These are phyloP conservation scores for Houttuynia cordata DNA, from an alignment of 164 flowering plant genomes.

Conservation along the genomic window DNA sequence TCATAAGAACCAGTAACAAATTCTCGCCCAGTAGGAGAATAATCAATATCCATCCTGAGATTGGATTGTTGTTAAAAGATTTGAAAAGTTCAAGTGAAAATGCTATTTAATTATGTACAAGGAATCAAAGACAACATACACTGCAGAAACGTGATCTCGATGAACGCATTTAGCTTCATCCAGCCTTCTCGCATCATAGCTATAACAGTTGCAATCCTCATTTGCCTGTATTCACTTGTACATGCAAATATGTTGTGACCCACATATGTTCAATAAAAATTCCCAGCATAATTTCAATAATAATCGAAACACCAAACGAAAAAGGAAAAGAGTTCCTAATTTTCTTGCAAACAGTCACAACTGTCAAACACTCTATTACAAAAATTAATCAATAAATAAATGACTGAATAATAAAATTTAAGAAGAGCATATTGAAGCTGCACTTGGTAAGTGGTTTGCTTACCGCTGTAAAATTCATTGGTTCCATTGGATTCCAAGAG, in stretches of 20 bases:
- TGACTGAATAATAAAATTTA: too few relatives aligned
- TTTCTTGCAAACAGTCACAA: too few relatives aligned
- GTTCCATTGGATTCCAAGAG: slow-evolving; percentile 97
- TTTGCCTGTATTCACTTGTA: slow-evolving; percentile 46
- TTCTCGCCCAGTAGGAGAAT: slow-evolving; percentile 92
- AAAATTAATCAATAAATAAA: not conserved
- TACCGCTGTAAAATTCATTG: slow-evolving; percentile 94
- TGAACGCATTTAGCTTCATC: slow-evolving; percentile 87
- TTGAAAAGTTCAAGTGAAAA: not conserved
- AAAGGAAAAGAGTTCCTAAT: too few relatives aligned
- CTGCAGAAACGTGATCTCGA: slow-evolving; percentile 90
- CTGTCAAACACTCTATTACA: not conserved
- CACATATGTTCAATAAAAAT: not conserved
- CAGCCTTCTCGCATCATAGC: slow-evolving; percentile 71
- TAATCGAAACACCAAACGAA: too few relatives aligned
- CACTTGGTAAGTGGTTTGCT: slow-evolving; percentile 12
- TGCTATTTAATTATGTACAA: not conserved
- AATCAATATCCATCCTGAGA: slow-evolving; percentile 93
- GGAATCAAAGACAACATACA: slow-evolving; percentile 36
- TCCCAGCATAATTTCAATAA: too few relatives aligned
- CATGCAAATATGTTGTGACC: not conserved
- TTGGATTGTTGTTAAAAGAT: not conserved
- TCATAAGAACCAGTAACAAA: slow-evolving; percentile 98
- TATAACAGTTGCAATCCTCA: slow-evolving; percentile 92
- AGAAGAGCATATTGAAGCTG: not conserved